Evolutionary conservation across 805 yeast species (phyloP).

Genomic region (Candida ascalaphidarum): DNA sequence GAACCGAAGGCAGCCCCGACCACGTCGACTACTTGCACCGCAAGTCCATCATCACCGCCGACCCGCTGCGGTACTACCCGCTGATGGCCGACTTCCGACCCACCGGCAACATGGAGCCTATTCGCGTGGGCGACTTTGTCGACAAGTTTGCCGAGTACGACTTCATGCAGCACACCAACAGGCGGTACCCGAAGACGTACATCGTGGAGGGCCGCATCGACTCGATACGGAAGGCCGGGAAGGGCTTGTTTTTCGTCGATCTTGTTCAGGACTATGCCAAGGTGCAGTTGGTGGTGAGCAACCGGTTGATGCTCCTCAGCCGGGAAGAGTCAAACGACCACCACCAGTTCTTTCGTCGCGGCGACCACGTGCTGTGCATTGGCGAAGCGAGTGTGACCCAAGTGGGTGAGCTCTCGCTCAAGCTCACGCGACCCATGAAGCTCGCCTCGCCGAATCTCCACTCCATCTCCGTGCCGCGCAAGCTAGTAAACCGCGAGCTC

Average conservation of each 20-base stretch:
- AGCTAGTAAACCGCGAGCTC: constrained; percentile 44
- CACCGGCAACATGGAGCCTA: constrained; percentile 1
- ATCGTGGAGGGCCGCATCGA: constrained; percentile 47
- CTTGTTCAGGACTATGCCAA: constrained; percentile 48
- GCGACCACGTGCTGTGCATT: constrained; percentile 58
- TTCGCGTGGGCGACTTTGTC: constrained; percentile 34
- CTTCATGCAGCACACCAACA: constrained; percentile 7
- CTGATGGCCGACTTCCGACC: constrained; percentile 2
- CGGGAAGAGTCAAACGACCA: constrained; percentile 32
- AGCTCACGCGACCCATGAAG: constrained; percentile 39
- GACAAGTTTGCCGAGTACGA: constrained; percentile 13
- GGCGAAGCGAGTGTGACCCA: constrained; percentile 75
- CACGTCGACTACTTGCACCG: no score
- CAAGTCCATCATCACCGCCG: constrained; percentile 4
- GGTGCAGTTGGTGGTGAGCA: constrained; percentile 57
- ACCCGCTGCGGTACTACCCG: constrained; percentile 7
- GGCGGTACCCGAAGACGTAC: constrained; percentile 1
- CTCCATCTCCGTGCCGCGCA: constrained; percentile 45
- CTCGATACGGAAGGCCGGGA: constrained; percentile 57
- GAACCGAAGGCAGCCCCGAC: no score
- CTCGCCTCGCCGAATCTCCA: constrained; percentile 60
- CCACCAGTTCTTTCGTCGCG: constrained; percentile 46
- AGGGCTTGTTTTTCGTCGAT: constrained; percentile 63
- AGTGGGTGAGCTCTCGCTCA: constrained; percentile 70
- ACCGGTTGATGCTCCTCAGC: constrained; percentile 34